phyloP scores from a whole-genome alignment of 768 basidiomycete genomes.

The Thelephora ganbajun region DNA sequence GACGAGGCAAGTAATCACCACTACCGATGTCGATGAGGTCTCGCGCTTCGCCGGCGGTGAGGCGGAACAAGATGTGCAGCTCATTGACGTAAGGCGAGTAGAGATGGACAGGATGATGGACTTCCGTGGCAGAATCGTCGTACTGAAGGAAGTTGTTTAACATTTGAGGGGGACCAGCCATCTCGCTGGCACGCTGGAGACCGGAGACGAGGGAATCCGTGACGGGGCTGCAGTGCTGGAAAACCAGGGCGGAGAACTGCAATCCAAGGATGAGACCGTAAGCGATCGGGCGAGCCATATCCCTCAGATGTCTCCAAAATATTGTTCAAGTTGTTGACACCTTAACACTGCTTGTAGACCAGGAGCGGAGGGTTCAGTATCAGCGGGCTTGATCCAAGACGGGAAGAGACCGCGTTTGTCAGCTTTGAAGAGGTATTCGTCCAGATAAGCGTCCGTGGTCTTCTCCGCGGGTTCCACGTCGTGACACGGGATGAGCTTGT shows the following conservation, averaged over 20 bases:
- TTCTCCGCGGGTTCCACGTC: too few relatives aligned
- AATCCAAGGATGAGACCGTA: slow-evolving; percentile 95
- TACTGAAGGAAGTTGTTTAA: slow-evolving; percentile 98
- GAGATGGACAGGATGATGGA: slow-evolving; percentile 94
- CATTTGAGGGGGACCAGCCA: too few relatives aligned
- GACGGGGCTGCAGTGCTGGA: slow-evolving; percentile 96
- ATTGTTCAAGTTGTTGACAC: slow-evolving; percentile 96
- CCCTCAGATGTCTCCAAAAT: slow-evolving; percentile 98
- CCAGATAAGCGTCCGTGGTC: slow-evolving; percentile 97
- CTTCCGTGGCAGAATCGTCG: slow-evolving; percentile 89
- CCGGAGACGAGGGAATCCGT: slow-evolving; percentile 89
- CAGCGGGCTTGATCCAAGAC: slow-evolving; percentile 99
- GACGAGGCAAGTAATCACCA: too few relatives aligned
- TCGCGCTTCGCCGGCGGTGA: slow-evolving; percentile 91
- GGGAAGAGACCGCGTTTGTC: too few relatives aligned
- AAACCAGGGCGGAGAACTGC: slow-evolving; percentile 97
- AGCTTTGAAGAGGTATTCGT: slow-evolving; percentile 97
- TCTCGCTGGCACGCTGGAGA: too few relatives aligned
- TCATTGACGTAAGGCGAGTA: slow-evolving; percentile 96
- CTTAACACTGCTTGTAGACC: slow-evolving; percentile 99
- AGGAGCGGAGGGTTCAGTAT: slow-evolving; percentile 95
- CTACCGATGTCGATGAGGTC: too few relatives aligned
- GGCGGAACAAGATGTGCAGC: slow-evolving; percentile 92
- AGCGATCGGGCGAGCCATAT: slow-evolving; percentile 97
- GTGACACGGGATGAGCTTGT: slow-evolving; percentile 97